A percentile compares a stretch with the other conserved stretches of the same genome.
Conservation (phyloP, 495 filamentous ascomycete species). For the Massariosphaeria phaeospora region DNA sequence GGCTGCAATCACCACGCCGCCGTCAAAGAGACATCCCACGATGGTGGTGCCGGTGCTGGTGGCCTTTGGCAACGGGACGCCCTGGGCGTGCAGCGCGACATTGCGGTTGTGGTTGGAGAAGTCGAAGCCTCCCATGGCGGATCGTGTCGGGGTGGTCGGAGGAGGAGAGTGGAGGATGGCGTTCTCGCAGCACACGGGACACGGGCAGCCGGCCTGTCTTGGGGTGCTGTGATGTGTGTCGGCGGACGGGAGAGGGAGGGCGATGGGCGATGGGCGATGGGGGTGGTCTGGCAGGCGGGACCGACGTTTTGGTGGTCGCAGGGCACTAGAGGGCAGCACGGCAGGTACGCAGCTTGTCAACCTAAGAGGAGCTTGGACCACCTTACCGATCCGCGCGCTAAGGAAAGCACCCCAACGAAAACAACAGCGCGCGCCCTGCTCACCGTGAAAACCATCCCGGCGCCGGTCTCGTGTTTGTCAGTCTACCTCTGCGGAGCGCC, state of each 20-base stretch:
- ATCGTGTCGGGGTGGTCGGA: not conserved
- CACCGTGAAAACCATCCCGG: conserved; percentile 22
- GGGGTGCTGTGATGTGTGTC: not conserved
- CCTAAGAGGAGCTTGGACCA: conserved; percentile 15
- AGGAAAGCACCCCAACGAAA: conserved; percentile 1
- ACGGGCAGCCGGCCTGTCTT: too few species aligned
- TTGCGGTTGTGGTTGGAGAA: conserved; percentile 99
- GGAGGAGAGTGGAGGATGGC: not conserved
- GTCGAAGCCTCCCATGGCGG: conserved; percentile 90
- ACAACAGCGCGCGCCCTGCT: not conserved
- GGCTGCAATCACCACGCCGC: conserved; percentile 94
- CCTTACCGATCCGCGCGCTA: not conserved
- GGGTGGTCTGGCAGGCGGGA: not conserved
- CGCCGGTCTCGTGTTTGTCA: conserved; percentile 28
- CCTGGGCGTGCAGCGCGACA: conserved; percentile 85
- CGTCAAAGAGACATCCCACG: conserved; percentile 95
- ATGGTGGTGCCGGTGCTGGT: conserved; percentile 99
- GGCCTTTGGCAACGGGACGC: conserved; percentile 90
- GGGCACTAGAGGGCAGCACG: too few species aligned
- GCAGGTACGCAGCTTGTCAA: conserved; percentile 24
- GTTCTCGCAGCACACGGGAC: too few species aligned
- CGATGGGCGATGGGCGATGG: not conserved
- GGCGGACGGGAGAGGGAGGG: not conserved
- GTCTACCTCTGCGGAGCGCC: conserved; percentile 23
- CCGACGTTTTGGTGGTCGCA: not conserved